Evolutionary conservation across 2,329 filamentous ascomycete genomes (phyloP).

Genomic region (Aaosphaeria arxii): DNA sequence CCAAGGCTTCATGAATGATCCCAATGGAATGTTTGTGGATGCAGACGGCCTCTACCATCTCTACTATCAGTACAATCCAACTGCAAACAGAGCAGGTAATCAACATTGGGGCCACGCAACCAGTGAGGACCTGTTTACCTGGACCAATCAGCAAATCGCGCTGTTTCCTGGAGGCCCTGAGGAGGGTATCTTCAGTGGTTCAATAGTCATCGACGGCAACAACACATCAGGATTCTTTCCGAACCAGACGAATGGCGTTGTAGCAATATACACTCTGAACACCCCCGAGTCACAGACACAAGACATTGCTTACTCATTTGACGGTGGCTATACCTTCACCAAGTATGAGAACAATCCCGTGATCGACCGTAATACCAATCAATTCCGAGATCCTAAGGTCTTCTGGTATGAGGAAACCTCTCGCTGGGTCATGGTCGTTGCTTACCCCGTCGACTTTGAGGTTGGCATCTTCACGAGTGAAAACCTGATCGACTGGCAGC

Average conservation of each 20-base stretch:
- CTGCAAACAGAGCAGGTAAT: conserved; percentile 51
- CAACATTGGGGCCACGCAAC: conserved; percentile 69
- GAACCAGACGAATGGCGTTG: conserved; percentile 57
- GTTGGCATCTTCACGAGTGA: conserved; percentile 62
- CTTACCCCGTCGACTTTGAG: conserved; percentile 54
- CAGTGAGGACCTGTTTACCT: conserved; percentile 60
- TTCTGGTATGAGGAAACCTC: conserved; percentile 50
- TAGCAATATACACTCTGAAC: conserved; percentile 58
- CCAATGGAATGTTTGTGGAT: conserved; percentile 63
- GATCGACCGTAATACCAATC: conserved; percentile 51
- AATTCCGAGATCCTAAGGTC: conserved; percentile 67
- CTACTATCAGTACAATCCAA: conserved; percentile 63
- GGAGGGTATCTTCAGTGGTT: conserved; percentile 53
- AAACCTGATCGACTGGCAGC: conserved; percentile 58
- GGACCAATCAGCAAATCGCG: conserved; percentile 63
- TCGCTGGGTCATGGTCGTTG: conserved; percentile 58
- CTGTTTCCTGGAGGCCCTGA: conserved; percentile 57
- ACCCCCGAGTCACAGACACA: conserved; percentile 51
- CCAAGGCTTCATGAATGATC: conserved; percentile 55
- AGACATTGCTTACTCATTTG: conserved; percentile 59
- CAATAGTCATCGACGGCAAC: conserved; percentile 58
- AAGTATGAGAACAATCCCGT: conserved; percentile 62
- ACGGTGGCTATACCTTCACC: conserved; percentile 61
- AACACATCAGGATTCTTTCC: conserved; percentile 67
- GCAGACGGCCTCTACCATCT: conserved; percentile 58